Conservation (phyloP, 2,329 filamentous ascomycete genomes). For the Penicillium sp. region DNA sequence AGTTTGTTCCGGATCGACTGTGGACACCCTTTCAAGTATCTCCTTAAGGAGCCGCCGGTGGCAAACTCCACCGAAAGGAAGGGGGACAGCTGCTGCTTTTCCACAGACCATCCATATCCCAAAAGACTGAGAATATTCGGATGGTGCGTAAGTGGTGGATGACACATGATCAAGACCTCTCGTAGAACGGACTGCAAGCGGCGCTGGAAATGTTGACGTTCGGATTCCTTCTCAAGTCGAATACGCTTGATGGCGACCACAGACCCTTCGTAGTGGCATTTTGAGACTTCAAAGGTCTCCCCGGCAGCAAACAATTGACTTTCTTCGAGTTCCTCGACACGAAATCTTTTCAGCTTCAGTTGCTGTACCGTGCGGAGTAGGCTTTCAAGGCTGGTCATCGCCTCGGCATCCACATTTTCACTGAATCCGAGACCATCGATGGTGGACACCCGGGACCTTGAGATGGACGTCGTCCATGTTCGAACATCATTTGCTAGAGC, state of each 20-base stretch:
- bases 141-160: conserved; percentile 21
- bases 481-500: neutral
- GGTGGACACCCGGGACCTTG: conserved; percentile 10
- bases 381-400: conserved; percentile 12
- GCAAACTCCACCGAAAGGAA: conserved; percentile 26
- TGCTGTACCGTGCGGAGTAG: conserved; percentile 12
- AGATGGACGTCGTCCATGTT: conserved; percentile 10
- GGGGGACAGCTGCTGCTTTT: conserved; percentile 16
- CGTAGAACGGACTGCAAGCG: conserved; percentile 18
- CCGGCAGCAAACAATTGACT: conserved; percentile 4
- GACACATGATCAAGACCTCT: conserved; percentile 20
- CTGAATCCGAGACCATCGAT: conserved; percentile 12
- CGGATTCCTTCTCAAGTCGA: conserved; percentile 4
- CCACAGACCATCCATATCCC: conserved; percentile 22
- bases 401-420: conserved; percentile 5
- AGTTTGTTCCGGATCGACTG: conserved; percentile 10
- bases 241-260: conserved; percentile 15
- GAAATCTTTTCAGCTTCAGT: conserved; percentile 8
- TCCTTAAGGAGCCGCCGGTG: conserved; percentile 18
- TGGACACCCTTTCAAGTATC: conserved; percentile 4
- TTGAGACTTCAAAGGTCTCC: conserved; percentile 11
- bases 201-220: conserved; percentile 11
- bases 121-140: conserved; percentile 24
- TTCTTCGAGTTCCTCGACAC: conserved; percentile 3
- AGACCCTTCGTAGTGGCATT: conserved; percentile 7